These are phyloP conservation scores for Dactylonectria macrodidyma DNA, from an alignment of 2,329 filamentous ascomycete species.

Conservation along the genomic window DNA sequence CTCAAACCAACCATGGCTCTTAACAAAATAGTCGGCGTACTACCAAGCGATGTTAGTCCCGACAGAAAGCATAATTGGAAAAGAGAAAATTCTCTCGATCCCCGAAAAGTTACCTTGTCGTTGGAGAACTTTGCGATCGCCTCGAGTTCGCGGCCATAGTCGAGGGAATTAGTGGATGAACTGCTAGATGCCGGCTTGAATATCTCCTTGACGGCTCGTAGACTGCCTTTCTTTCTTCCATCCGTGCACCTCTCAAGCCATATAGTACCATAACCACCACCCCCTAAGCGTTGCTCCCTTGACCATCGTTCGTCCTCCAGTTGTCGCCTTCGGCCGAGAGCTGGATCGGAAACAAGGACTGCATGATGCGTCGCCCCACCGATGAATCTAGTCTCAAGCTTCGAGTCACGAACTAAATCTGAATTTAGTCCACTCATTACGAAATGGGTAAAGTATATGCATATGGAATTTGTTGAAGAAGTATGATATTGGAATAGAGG, in stretches of 20 bases:
- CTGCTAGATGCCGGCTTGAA: background rate
- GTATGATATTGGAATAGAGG: too few species aligned
- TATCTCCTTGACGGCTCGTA: slow-evolving; percentile 17
- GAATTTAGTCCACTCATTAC: background rate
- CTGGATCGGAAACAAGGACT: background rate
- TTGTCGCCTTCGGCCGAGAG: background rate
- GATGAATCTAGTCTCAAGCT: slow-evolving; percentile 9
- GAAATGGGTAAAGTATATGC: too few species aligned
- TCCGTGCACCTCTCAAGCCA: slow-evolving; percentile 10
- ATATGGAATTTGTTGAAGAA: too few species aligned
- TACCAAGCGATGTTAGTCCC: background rate
- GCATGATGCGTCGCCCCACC: background rate
- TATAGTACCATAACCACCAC: slow-evolving; percentile 7
- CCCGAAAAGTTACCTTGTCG: background rate
- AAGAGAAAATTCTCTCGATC: too few species aligned
- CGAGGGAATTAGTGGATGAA: background rate
- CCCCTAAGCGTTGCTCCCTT: background rate
- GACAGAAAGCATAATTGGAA: background rate
- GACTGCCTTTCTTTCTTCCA: background rate
- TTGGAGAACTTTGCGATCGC: slow-evolving; percentile 15
- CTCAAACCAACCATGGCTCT: slow-evolving; percentile 15
- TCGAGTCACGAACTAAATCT: slow-evolving; percentile 12
- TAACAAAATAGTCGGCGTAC: slow-evolving; percentile 11
- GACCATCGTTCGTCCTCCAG: slow-evolving; percentile 3
- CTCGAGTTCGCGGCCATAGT: slow-evolving; percentile 13